Evolutionary conservation across 257 asterid species (phyloP).

Genomic region (Lycium ferocissimum): DNA sequence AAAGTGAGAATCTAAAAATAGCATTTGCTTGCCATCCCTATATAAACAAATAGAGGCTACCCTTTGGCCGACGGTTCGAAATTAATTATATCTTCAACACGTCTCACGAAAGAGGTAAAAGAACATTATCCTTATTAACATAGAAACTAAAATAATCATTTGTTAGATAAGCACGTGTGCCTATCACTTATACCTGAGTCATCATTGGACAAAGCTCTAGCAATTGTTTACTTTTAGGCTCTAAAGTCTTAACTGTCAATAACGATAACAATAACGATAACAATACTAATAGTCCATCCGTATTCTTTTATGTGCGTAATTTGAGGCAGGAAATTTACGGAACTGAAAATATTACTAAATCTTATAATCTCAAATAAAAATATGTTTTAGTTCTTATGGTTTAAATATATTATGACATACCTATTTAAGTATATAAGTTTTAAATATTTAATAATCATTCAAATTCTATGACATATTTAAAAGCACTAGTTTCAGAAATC

Average conservation of each 20-base stretch:
- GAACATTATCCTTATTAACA: not conserved
- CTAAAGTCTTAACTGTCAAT: not conserved
- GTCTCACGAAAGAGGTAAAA: not conserved
- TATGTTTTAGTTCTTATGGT: too few relatives aligned
- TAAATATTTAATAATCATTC: not conserved
- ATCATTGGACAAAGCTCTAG: not conserved
- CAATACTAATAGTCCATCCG: not conserved
- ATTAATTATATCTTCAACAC: not conserved
- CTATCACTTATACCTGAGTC: not conserved
- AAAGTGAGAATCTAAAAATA: not conserved
- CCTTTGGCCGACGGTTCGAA: rapidly evolving
- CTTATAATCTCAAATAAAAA: too few relatives aligned
- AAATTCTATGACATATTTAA: not conserved
- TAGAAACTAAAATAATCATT: not conserved
- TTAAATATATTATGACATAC: too few relatives aligned
- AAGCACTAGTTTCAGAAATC: not conserved
- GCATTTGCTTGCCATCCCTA: not conserved
- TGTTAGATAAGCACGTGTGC: not conserved
- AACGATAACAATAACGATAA: not conserved
- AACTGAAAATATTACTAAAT: too few relatives aligned
- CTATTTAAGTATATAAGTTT: not conserved
- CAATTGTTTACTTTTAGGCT: not conserved
- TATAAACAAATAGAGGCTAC: not conserved
- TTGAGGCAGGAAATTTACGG: too few relatives aligned
- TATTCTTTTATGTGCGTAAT: not conserved